Conservation (phyloP, 176 grass and related monocot species). For the Melocanna baccifera region DNA sequence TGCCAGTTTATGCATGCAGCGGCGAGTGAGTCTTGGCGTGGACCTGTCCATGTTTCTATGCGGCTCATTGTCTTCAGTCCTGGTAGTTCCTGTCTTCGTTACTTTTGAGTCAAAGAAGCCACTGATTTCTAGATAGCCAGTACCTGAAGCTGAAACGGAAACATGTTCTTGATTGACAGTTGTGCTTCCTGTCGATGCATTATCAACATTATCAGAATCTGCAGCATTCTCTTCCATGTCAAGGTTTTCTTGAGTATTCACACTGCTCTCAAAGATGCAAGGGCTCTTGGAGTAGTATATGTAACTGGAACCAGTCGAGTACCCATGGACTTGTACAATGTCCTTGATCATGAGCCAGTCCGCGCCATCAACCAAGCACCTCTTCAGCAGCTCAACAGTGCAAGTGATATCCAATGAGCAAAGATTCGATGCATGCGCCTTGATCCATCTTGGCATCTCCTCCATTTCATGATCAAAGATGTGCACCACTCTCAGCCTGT, state of each 20-base stretch:
- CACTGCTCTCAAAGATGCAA: constrained; percentile 50
- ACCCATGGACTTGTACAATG: constrained; percentile 51
- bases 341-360: constrained; percentile 61
- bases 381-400: constrained; percentile 37
- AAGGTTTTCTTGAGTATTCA: constrained; percentile 14
- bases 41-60: neutral
- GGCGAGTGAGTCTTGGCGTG: neutral
- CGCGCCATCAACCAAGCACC: constrained; percentile 47
- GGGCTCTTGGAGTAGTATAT: constrained; percentile 61
- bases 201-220: constrained; percentile 31
- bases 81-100: neutral
- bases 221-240: constrained; percentile 10
- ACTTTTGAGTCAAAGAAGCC: constrained; percentile 38
- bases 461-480: constrained; percentile 65
- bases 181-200: neutral
- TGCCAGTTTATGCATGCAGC: constrained; percentile 26
- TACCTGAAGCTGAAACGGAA: constrained; percentile 29
- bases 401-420: constrained; percentile 46
- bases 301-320: constrained; percentile 45
- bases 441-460: constrained; percentile 61
- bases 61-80: neutral
- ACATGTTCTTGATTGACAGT: constrained; percentile 6
- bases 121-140: constrained; percentile 13
- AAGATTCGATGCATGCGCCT: constrained; percentile 39
- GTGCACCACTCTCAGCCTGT: constrained; percentile 39